A percentile compares a stretch with the other conserved stretches of the same genome.
Evolutionary conservation across 257 asterid species (phyloP).

Genomic region (Capsicum rhomboideum): DNA sequence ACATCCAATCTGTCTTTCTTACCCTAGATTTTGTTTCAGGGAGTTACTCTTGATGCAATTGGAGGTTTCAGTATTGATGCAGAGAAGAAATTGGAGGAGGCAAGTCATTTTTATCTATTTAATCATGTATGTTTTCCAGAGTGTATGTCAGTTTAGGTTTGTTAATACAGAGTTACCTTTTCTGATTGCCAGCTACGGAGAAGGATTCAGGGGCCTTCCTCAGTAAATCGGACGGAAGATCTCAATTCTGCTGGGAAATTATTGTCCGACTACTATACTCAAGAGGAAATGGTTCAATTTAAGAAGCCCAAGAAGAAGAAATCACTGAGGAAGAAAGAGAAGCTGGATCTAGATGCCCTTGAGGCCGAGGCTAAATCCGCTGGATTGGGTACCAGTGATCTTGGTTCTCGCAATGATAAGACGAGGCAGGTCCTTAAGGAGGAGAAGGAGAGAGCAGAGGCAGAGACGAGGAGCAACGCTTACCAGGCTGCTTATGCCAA

Average conservation of each 20-base stretch:
- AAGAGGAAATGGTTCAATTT: slow-evolving; percentile 82
- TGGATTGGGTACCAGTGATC: slow-evolving; percentile 87
- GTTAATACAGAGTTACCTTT: slow-evolving; percentile 2
- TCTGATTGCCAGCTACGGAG: slow-evolving; percentile 62
- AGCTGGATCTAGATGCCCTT: slow-evolving; percentile 73
- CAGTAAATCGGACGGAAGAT: slow-evolving; percentile 40
- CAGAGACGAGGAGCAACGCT: slow-evolving; percentile 71
- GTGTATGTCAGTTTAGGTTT: not conserved
- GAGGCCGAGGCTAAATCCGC: slow-evolving; percentile 91
- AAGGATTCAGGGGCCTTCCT: slow-evolving; percentile 66
- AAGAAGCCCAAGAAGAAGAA: slow-evolving; percentile 94
- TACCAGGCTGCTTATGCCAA: slow-evolving; percentile 68
- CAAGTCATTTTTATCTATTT: slow-evolving; percentile 17
- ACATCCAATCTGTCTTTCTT: slow-evolving; percentile 7
- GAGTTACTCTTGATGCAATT: slow-evolving; percentile 78
- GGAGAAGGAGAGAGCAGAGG: slow-evolving; percentile 68
- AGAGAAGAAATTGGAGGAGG: slow-evolving; percentile 91
- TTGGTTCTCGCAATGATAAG: slow-evolving; percentile 73
- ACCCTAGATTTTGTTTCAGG: slow-evolving; percentile 33
- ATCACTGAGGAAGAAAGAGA: slow-evolving; percentile 83
- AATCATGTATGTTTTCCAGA: not conserved
- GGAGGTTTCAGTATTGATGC: slow-evolving; percentile 85
- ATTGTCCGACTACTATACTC: slow-evolving; percentile 72
- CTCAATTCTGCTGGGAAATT: slow-evolving; percentile 50
- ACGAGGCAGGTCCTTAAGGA: slow-evolving; percentile 62